Percentiles rank a stretch among this genome's conserved stretches.
Conservation (phyloP, 192 early-diverging fungal genomes). For the Coemansia sp. region DNA sequence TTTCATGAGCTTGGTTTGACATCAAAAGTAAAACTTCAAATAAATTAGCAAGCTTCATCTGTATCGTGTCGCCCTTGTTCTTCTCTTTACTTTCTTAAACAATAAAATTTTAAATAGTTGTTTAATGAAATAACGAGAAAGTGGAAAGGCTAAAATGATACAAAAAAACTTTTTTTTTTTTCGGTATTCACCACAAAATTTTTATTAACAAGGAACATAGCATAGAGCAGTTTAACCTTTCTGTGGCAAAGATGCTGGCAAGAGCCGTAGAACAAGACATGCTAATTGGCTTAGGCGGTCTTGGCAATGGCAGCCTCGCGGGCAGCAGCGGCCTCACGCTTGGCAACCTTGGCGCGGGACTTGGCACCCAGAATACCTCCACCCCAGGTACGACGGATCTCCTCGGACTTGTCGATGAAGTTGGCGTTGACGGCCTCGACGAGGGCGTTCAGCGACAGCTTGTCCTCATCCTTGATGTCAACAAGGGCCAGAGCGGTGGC, state of each 20-base stretch:
- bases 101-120: too few species aligned
- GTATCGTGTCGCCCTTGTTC: too few species aligned
- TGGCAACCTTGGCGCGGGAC: conserved; percentile 79
- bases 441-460: conserved; percentile 82
- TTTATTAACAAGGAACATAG: conserved; percentile 5
- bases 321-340: conserved; percentile 64
- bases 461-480: conserved; percentile 94
- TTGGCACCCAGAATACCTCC: conserved; percentile 97
- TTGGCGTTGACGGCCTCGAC: conserved; percentile 91
- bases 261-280: neutral
- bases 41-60: neutral
- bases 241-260: neutral
- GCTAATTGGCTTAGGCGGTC: conserved; percentile 12
- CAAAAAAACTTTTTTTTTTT: neutral
- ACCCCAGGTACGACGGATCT: conserved; percentile 92
- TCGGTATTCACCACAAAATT: neutral
- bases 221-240: neutral
- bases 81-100: too few species aligned
- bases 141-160: too few species aligned
- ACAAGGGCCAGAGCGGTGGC: conserved; percentile 95
- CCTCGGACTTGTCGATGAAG: conserved; percentile 94
- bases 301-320: conserved; percentile 30
- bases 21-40: neutral
- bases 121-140: too few species aligned
- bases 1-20: conserved; percentile 59